These are phyloP conservation scores for Globisporangium mamillatum DNA, from an alignment of 352 stramenopile species.

Conservation along the genomic window DNA sequence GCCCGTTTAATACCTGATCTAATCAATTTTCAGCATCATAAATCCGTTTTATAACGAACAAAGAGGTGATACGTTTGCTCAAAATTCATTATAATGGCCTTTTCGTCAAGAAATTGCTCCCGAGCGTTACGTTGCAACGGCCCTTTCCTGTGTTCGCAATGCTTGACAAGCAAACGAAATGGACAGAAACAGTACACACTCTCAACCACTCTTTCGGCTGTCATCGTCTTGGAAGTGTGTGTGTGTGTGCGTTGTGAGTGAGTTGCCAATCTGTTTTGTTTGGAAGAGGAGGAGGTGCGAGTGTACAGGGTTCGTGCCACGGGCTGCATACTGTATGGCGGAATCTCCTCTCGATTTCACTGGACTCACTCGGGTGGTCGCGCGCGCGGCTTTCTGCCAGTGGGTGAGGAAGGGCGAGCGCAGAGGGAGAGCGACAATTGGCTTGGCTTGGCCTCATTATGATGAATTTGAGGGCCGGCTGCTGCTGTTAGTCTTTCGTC, in stretches of 20 bases:
- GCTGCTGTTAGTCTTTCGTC: background rate
- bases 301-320: background rate
- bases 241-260: background rate
- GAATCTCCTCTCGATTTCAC: background rate
- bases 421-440: background rate
- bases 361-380: constrained; percentile 2
- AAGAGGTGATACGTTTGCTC: background rate
- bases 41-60: background rate
- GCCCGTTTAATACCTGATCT: no score
- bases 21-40: no score
- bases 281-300: background rate
- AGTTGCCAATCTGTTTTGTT: background rate
- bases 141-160: background rate
- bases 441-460: background rate
- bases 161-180: background rate
- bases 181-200: background rate
- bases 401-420: background rate
- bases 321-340: background rate
- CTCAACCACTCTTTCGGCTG: background rate
- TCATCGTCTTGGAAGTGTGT: background rate
- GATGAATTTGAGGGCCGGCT: background rate
- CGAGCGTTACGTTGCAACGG: background rate
- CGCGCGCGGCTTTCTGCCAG: background rate
- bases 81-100: background rate
- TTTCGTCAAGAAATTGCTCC: background rate